Base-by-base conservation (phyloP, 1,139 yeast genomes). In the Yamadazyma conglobata region DNA sequence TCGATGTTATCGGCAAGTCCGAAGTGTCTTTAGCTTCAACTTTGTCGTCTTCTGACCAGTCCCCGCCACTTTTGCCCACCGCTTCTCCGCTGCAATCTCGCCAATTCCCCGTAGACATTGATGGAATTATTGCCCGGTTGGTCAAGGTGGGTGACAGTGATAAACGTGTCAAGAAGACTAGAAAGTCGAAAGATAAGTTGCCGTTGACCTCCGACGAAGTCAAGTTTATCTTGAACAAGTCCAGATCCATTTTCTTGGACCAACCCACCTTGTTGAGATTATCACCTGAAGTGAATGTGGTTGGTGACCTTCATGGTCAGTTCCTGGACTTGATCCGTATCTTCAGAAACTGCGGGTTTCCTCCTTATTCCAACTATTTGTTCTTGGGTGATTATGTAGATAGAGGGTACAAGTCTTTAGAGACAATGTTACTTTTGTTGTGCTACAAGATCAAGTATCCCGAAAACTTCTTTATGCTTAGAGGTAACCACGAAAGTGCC, bases 271-370 rank as follows among this genome's bases (percentile, higher is more conserved):
- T 87, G 34, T 63, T 87, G 42, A 79, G 80, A 50, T 60, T 86
- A 37, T 79, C 87, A 19, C 87, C 94, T 0, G 93, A 95, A 0
- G 91, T 85, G 18, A 85, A 85, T 55, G 77, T 86, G 31, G 94
- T 85, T 18, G 95, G 94, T 31, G 95, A 85, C 56, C 77, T 85
- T 32, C 95, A 85, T 56, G 95, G 95, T 9, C 95, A 85, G 55
- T 85, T 77, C 50, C 71, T 73, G 40, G 95, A 85, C 58, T 66
- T 85, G 42, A 61, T 84, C 39, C 67, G 94, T 41, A 79, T 85
- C 25, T 75, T 85, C 51, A 79, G 81, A 49, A 62, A 79, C 32
- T 80, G 89, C 53, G 95, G 95, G 0, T 76, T 78, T 46, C 95
- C 95, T 2, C 89, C 91, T 7, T 70, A 77, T 45, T 68, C 93